These are phyloP conservation scores for Grifola frondosa DNA, from an alignment of 1,284 basidiomycete species.

Conservation along the genomic window DNA sequence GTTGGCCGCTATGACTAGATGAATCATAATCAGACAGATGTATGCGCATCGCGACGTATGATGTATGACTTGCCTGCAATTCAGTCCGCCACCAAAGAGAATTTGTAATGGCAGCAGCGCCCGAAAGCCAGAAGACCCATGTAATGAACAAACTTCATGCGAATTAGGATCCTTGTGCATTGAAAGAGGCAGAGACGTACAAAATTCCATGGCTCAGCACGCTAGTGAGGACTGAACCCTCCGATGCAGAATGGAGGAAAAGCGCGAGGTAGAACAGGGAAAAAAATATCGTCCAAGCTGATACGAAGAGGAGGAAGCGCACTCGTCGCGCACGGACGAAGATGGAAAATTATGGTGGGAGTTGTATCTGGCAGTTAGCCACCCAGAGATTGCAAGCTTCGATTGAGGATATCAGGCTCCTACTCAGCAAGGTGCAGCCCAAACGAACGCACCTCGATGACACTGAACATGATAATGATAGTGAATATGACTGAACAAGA, in stretches of 20 bases:
- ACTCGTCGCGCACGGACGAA: slow-evolving; percentile 54
- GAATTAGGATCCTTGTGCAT: neutral
- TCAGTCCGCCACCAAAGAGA: slow-evolving; percentile 63
- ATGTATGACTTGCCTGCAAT: slow-evolving; percentile 53
- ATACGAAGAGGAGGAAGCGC: slow-evolving; percentile 65
- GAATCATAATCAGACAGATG: too few species aligned
- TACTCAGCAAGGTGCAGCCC: neutral
- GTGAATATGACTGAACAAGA: slow-evolving; percentile 46
- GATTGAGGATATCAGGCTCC: neutral
- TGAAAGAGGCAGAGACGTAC: slow-evolving; percentile 39
- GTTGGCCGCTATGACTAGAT: slow-evolving; percentile 34
- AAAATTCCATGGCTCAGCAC: slow-evolving; percentile 62
- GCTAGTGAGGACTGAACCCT: slow-evolving; percentile 52
- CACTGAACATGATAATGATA: slow-evolving; percentile 53
- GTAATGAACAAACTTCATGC: slow-evolving; percentile 55
- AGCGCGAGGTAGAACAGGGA: slow-evolving; percentile 50
- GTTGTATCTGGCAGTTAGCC: slow-evolving; percentile 62
- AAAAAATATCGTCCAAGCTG: slow-evolving; percentile 66
- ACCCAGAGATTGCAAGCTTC: slow-evolving; percentile 67
- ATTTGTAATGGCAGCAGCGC: slow-evolving; percentile 60
- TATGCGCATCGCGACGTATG: neutral
- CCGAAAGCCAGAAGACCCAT: slow-evolving; percentile 44
- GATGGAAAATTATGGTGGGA: slow-evolving; percentile 51
- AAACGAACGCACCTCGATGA: slow-evolving; percentile 49
- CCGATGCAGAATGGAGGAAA: slow-evolving; percentile 48